Evolutionary conservation across 306 rosid species (phyloP), one percentile per base, ranked within the genome.

Genomic region (Cicer yamashitae): DNA sequence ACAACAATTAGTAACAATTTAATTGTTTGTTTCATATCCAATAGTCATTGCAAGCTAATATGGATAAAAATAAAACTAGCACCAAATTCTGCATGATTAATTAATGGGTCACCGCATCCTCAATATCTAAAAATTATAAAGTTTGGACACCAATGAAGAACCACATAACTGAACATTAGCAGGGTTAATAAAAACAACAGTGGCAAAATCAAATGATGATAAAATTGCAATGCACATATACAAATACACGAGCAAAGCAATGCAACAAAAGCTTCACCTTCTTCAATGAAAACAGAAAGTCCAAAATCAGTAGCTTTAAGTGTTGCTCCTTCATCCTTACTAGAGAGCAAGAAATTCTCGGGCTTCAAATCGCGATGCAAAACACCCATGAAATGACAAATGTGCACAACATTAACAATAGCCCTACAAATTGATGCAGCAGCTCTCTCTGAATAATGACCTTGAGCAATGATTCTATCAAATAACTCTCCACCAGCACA

Each of bases 351-450:
- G 88, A 93, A 93, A 84, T 93, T 93, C 81, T 93, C 96, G 0
- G 98, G 98, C 91, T 93, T 93, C 37, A 93, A 87, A 87, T 93
- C 98, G 0, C 98, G 94, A 65, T 93, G 98, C 87, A 93, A 50
- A 14, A 93, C 96, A 9, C 96, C 98, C 98, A 93, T 93, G 59
- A 93, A 83, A 54, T 90, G 94, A 50, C 96, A 93, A 68, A 91
- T 88, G 43, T 93, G 96, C 14, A 93, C 97, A 76, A 89, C 96
- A 74, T 91, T 93, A 5, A 87, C 97, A 66, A 91, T 83, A 64
- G 86, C 84, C 43, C 97, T 74, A 70, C 92, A 88, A 70, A 91
- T 78, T 0, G 82, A 83, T 0, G 97, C 90, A 0, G 98, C 98
- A 30, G 93, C 97, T 44, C 90, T 82, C 88, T 93, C 98, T 0